A percentile compares a stretch with the other conserved stretches of the same genome.
Conservation (phyloP, 1,284 basidiomycete species). For the Cutaneotrichosporon cavernicola region DNA sequence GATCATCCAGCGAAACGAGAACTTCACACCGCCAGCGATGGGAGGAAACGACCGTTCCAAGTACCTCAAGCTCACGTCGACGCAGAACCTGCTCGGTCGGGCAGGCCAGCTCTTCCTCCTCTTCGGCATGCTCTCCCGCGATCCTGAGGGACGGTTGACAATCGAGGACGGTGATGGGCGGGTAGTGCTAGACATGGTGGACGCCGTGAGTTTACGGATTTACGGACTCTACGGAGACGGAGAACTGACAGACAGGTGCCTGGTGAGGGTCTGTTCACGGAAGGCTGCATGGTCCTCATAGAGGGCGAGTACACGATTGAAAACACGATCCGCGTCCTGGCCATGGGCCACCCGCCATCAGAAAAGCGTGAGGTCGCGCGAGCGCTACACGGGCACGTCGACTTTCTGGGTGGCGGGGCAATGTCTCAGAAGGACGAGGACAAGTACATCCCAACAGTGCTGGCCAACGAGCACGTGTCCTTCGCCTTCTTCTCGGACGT, state of each 20-base stretch:
- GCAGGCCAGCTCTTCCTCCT: constrained; percentile 87
- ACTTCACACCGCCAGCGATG: constrained; percentile 90
- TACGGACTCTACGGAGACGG: not conserved
- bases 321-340: constrained; percentile 80
- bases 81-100: constrained; percentile 90
- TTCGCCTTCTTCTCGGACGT: constrained; percentile 91
- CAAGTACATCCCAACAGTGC: constrained; percentile 48
- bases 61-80: constrained; percentile 91
- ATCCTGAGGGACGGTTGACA: constrained; percentile 83
- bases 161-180: constrained; percentile 91
- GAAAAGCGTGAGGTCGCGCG: constrained; percentile 78
- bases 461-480: constrained; percentile 62
- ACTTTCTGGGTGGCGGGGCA: constrained; percentile 89
- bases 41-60: constrained; percentile 79
- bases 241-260: constrained; percentile 64
- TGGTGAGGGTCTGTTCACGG: constrained; percentile 93
- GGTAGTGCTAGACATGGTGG: constrained; percentile 84
- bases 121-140: constrained; percentile 86
- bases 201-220: constrained; percentile 63
- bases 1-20: constrained; percentile 83
- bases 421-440: constrained; percentile 85
- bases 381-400: constrained; percentile 88
- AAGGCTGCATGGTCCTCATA: constrained; percentile 90
- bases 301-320: constrained; percentile 97
- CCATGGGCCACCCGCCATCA: constrained; percentile 95